Base-by-base conservation (phyloP, 1,139 yeast genomes). In the Dujonia santamariae region DNA sequence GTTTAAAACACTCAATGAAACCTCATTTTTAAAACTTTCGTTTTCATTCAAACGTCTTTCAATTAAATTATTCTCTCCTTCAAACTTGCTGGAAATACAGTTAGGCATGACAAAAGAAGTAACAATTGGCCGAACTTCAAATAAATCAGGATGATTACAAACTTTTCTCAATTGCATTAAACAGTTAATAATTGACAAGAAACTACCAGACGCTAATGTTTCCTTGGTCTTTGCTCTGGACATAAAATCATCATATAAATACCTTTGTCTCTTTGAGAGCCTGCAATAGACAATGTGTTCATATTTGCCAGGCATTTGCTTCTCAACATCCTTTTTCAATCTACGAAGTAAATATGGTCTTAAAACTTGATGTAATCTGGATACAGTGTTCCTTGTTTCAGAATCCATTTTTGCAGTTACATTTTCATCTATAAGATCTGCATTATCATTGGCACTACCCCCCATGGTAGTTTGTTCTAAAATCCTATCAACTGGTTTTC, bases 291-390 rank as follows among this genome's bases (percentile, higher is more conserved):
- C 80, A 41, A 94, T 80, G 57, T 94, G 99, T 55, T 94, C 99
- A 56, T 87, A 85, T 54, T 94, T 94, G 1, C 86, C 97, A 1
- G 99, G 99, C 98, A 94, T 92, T 59, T 94, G 98, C 55, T 92
- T 87, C 50, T 94, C 99, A 11, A 94, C 99, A 57, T 94, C 99
- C 19, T 87, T 88, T 55, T 94, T 94, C 51, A 94, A 72, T 44
- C 99, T 80, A 53, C 99, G 78, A 40, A 94, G 65, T 31, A 94
- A 64, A 51, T 92, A 94, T 0, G 99, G 99, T 42, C 98, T 74
- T 47, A 94, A 66, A 15, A 94, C 96, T 54, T 87, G 96, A 59
- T 94, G 99, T 37, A 94, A 68, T 50, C 95, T 84, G 7, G 86
- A 70, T 17, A 94, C 96, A 0, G 97, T 90, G 42, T 80, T 78